Base-by-base conservation (phyloP, 148 eudicot species). In the Mesembryanthemum crystallinum region DNA sequence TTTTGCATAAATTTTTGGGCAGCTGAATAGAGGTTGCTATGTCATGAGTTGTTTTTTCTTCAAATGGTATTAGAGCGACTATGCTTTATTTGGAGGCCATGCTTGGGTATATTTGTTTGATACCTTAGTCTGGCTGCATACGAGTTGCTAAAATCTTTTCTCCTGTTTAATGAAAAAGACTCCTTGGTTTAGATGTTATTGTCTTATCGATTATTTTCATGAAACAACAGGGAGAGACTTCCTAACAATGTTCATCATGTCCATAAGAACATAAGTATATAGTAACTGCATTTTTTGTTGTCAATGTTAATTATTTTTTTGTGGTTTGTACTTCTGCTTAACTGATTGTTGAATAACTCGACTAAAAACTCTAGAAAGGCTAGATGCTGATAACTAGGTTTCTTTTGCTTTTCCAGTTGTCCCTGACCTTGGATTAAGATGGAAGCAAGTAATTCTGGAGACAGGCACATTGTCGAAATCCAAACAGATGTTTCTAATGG, bases 381-480 rank as follows among this genome's bases (percentile, higher is more conserved):
- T 21, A 21, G 69, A 8, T 65, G 69, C 42, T 64, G 27, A 45
- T 66, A 9, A 6, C 51, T 63, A 39, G 45, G 42, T 17, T 66
- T 43, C 66, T 39, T 55, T 67, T 73, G 25, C 8, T 55, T 58
- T 51, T 32, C 33, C 72, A 49, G 33, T 42, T 74, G 23, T 63
- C 8, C 62, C 47, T 58, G 45, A 39, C 80, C 47, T 62, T 49
- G 27, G 15, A 67, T 72, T 77, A 77, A 88, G 82, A 93, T 91
- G 97, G 90, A 91, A 72, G 45, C 72, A 21, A 83, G 76, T 24
- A 62, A 71, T 69, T 20, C 73, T 70, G 81, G 80, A 14, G 85
- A 69, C 37, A 75, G 73, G 37, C 90, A 85, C 79, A 73, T 78
- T 37, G 78, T 91, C 51, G 98, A 93, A 75, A 85, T 91, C 27